Evolutionary conservation across 1,284 basidiomycete genomes (phyloP).

Genomic region (Mycena sp.): DNA sequence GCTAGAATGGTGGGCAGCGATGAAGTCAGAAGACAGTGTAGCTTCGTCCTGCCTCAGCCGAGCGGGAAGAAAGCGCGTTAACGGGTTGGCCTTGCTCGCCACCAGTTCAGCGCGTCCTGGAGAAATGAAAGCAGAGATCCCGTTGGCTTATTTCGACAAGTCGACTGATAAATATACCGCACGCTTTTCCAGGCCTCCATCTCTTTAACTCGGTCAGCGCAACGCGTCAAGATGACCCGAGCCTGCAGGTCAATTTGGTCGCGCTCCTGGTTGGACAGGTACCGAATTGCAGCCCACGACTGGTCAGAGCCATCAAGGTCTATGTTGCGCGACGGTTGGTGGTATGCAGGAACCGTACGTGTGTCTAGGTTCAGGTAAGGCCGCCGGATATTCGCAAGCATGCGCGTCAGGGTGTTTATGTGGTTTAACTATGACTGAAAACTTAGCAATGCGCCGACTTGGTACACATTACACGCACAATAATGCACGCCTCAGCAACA

Average conservation of each 20-base stretch:
- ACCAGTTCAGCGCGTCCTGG: slow-evolving; percentile 73
- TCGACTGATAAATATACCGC: slow-evolving; percentile 44
- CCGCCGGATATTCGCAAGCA: slow-evolving; percentile 76
- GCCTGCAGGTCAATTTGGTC: slow-evolving; percentile 93
- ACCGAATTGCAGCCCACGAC: slow-evolving; percentile 73
- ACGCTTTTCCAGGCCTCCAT: slow-evolving; percentile 91
- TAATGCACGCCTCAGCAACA: slow-evolving; percentile 74
- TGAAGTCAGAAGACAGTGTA: slow-evolving; percentile 69
- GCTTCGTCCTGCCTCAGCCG: slow-evolving; percentile 70
- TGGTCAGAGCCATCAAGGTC: slow-evolving; percentile 63
- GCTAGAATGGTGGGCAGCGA: slow-evolving; percentile 84
- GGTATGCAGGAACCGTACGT: slow-evolving; percentile 56
- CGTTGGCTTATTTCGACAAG: slow-evolving; percentile 4
- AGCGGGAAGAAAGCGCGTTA: slow-evolving; percentile 71
- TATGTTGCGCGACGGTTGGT: slow-evolving; percentile 60
- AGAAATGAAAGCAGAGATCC: slow-evolving; percentile 25
- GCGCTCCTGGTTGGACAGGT: slow-evolving; percentile 85
- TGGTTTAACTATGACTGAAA: slow-evolving; percentile 65
- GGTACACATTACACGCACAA: slow-evolving; percentile 57
- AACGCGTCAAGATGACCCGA: slow-evolving; percentile 81
- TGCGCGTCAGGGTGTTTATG: slow-evolving; percentile 72
- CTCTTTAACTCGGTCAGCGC: slow-evolving; percentile 85
- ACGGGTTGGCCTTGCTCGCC: slow-evolving; percentile 66
- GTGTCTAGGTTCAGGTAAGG: slow-evolving; percentile 84
- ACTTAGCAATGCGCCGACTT: slow-evolving; percentile 18